Evolutionary conservation across 2,329 filamentous ascomycete species (phyloP), one percentile per base, ranked within the genome.

Genomic region (Neonectria magnoliae): DNA sequence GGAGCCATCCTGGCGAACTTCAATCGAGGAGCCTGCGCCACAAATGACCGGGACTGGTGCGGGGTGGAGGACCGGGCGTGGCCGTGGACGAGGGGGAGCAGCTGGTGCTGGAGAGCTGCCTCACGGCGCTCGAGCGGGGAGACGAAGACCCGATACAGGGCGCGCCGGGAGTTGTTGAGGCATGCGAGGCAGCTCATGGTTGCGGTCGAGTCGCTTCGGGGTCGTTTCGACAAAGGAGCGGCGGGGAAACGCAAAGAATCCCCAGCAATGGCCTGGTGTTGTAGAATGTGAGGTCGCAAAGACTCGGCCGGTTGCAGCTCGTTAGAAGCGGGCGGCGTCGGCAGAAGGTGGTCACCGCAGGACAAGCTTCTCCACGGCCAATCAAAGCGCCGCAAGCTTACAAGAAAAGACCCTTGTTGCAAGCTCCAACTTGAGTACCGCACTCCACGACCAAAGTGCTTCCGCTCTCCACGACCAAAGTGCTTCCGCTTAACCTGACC

Each of bases 131-230:
- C 74, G 67, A 74, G 70, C 56, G 78, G 78, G 51, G 77, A 76
- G 68, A 85, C 68, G 68, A 87, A 84, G 52, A 85, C 81, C 57
- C 80, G 77, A 50, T 81, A 79, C 5, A 87, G 80, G 65, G 83
- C 82, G 38, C 77, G 70, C n/a, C 81, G 79, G 56, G 83, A 79
- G 67, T 79, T 82, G 73, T 81, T 81, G 45, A 83, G 68, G 65
- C 81, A 84, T 59, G 69, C 63, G 25, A 77, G 63, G 57, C 73
- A 65, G 62, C 70, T 79, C 82, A 85, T 85, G 22, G n/a, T 77
- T 31, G 27, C 33, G 14, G 22, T 10, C 33, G 60, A 20, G 9
- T 25, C 29, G 42, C 50, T 64, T 62, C 27, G 9, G 7, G 22
- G 7, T 25, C 27, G 45, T 55, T 66, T 61, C 38, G 13, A 9